phyloP scores from a whole-genome alignment of 176 grass and related monocot genomes.

The Musa schizocarpa region DNA sequence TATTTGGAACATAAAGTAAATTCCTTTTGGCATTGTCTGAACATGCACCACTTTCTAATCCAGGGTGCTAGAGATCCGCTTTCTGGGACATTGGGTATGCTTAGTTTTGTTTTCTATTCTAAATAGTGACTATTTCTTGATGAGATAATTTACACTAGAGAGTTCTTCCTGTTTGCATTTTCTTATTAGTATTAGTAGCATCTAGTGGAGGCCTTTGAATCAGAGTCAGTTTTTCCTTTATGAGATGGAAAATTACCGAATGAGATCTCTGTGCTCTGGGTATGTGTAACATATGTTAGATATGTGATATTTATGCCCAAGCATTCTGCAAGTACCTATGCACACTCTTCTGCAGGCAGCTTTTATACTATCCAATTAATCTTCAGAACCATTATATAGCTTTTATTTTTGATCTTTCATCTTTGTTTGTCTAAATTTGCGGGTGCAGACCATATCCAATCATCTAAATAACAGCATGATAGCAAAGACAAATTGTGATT shows the following conservation, averaged over 20 bases:
- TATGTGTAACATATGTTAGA: background rate
- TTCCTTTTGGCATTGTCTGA: background rate
- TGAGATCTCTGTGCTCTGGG: no score
- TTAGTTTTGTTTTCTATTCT: background rate
- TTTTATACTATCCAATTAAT: background rate
- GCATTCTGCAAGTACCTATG: no score
- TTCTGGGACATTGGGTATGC: conserved; percentile 50
- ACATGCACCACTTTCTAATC: background rate
- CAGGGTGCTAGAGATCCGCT: conserved; percentile 55
- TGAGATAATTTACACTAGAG: background rate
- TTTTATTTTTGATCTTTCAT: background rate
- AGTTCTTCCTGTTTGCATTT: background rate
- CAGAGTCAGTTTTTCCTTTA: no score
- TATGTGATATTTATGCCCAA: no score
- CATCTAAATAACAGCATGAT: no score
- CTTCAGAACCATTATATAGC: background rate
- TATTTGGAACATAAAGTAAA: background rate
- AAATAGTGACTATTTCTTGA: background rate
- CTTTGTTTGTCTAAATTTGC: background rate
- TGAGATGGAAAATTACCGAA: no score
- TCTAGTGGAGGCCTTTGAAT: no score
- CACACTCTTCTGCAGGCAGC: no score
- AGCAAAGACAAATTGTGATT: background rate
- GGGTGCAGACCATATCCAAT: background rate
- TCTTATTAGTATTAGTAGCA: background rate